Evolutionary conservation across 2,329 filamentous ascomycete species (phyloP).

Genomic region (Cadophora malorum): DNA sequence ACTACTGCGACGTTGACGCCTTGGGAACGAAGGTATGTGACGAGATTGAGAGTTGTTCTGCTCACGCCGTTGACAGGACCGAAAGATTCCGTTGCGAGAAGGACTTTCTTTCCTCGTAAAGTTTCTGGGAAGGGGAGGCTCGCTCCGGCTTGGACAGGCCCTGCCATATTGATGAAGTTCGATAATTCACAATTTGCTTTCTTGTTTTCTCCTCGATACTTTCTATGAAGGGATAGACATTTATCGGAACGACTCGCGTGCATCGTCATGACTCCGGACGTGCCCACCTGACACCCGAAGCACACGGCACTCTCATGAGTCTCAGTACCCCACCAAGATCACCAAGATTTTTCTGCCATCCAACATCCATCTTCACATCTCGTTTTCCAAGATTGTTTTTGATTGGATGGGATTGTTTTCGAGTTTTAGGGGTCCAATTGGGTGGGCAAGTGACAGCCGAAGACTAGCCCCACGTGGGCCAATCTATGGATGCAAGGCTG

Average conservation of each 20-base stretch:
- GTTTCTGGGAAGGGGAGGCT: conserved; percentile 48
- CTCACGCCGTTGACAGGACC: conserved; percentile 78
- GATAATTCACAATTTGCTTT: neutral
- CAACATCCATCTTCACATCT: neutral
- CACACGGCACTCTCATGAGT: neutral
- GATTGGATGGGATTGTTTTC: conserved; percentile 3
- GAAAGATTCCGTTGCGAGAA: conserved; percentile 74
- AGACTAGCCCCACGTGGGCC: conserved; percentile 12
- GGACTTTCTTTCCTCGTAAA: conserved; percentile 65
- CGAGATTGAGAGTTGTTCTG: conserved; percentile 71
- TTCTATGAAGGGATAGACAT: neutral
- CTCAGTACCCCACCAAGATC: conserved; percentile 11
- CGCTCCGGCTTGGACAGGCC: neutral
- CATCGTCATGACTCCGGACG: conserved; percentile 1
- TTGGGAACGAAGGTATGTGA: conserved; percentile 69
- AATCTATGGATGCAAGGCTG: conserved; percentile 20
- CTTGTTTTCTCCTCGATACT: neutral
- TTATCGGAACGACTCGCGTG: conserved; percentile 15
- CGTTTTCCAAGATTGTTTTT: neutral
- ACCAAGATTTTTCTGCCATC: conserved; percentile 9
- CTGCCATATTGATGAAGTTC: neutral
- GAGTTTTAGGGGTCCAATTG: conserved; percentile 9
- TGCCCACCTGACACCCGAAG: conserved; percentile 6
- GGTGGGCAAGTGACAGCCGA: conserved; percentile 10
- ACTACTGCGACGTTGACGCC: conserved; percentile 71